Percentiles rank a stretch among this genome's conserved stretches.
Conservation (phyloP, 2,329 filamentous ascomycete genomes). For the Chaetomiaceae sp. region DNA sequence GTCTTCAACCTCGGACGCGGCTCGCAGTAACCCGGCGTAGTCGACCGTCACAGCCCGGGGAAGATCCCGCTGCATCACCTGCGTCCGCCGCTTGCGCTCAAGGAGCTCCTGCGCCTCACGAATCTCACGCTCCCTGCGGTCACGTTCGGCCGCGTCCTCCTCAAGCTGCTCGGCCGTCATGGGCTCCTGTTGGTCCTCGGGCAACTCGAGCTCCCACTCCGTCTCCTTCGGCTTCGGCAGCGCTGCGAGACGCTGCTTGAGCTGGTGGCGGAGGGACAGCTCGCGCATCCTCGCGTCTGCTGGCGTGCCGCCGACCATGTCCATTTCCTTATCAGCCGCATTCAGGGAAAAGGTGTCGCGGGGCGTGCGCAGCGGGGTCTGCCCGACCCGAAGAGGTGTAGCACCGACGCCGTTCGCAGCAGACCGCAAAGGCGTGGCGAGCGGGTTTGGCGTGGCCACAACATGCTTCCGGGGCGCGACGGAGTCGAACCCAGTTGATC, state of each 20-base stretch:
- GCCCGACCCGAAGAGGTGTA: constrained; percentile 65
- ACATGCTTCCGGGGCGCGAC: constrained; percentile 75
- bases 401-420: constrained; percentile 59
- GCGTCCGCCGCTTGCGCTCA: constrained; percentile 78
- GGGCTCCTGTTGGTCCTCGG: constrained; percentile 70
- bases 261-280: constrained; percentile 60
- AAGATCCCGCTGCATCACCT: constrained; percentile 82
- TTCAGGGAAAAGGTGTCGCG: constrained; percentile 86
- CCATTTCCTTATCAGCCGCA: constrained; percentile 59
- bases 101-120: constrained; percentile 63
- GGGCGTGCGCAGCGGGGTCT: constrained; percentile 83
- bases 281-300: constrained; percentile 70
- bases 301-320: constrained; percentile 69
- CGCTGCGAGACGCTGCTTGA: constrained; percentile 70
- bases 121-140: constrained; percentile 70
- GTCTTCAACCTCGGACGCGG: constrained; percentile 57
- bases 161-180: constrained; percentile 48
- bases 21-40: constrained; percentile 61
- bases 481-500: constrained; percentile 84
- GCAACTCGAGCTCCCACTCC: constrained; percentile 90
- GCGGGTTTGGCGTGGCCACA: constrained; percentile 87
- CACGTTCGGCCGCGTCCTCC: constrained; percentile 65
- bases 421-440: constrained; percentile 81
- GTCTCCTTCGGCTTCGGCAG: constrained; percentile 89
- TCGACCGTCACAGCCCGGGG: constrained; percentile 74